Evolutionary conservation across 805 yeast genomes (phyloP).

Genomic region (Lipomyces oligophaga): DNA sequence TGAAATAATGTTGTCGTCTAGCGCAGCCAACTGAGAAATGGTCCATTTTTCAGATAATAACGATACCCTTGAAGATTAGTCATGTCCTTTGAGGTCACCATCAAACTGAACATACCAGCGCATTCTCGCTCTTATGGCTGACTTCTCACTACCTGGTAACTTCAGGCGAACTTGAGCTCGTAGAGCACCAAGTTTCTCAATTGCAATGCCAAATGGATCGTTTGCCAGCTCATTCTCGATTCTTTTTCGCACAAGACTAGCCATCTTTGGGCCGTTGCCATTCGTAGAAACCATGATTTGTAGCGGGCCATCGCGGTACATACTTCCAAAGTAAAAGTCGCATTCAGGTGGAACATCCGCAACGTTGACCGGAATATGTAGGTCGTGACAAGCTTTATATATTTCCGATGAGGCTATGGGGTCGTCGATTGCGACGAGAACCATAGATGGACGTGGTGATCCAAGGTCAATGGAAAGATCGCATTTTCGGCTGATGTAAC

Average conservation of each 20-base stretch:
- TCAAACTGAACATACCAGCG: slow-evolving; percentile 17
- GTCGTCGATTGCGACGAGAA: slow-evolving; percentile 72
- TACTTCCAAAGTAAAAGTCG: slow-evolving; percentile 82
- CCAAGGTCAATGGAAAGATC: slow-evolving; percentile 17
- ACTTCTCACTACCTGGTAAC: slow-evolving; percentile 15
- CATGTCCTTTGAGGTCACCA: too few relatives aligned
- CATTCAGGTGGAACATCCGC: slow-evolving; percentile 83
- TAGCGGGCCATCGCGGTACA: slow-evolving; percentile 65
- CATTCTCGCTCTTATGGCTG: slow-evolving; percentile 21
- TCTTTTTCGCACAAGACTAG: slow-evolving; percentile 56
- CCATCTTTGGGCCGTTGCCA: slow-evolving; percentile 75
- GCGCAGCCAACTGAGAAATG: slow-evolving; percentile 13
- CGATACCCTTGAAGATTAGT: slow-evolving; percentile 16
- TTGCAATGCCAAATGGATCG: slow-evolving; percentile 23
- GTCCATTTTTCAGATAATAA: slow-evolving; percentile 25
- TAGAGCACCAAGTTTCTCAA: slow-evolving; percentile 21
- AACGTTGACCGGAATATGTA: slow-evolving; percentile 58
- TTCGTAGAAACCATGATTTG: slow-evolving; percentile 81
- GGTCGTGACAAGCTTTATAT: slow-evolving; percentile 48
- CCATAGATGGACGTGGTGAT: slow-evolving; percentile 50
- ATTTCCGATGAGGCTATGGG: slow-evolving; percentile 55
- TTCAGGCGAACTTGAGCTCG: slow-evolving; percentile 17
- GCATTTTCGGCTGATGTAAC: slow-evolving; percentile 37
- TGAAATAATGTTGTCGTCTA: slow-evolving; percentile 13
- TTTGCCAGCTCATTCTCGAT: slow-evolving; percentile 39